Base-by-base conservation (phyloP, 345 rosid genomes). In the Populus alba region DNA sequence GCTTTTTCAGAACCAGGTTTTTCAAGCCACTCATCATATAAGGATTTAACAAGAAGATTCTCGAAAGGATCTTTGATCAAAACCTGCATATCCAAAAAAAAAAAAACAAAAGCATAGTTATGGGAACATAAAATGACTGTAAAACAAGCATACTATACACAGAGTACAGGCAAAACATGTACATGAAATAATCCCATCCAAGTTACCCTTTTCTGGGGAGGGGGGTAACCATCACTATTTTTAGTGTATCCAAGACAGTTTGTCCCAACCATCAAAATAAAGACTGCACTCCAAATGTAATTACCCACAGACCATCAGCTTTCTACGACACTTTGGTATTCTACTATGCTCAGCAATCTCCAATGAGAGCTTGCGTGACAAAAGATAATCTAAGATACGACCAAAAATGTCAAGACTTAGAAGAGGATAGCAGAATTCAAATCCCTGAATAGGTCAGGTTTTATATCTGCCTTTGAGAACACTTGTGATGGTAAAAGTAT, bases 1-100 rank as follows among this genome's bases (percentile, higher is more conserved):
- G 99, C 97, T 77, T 86, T 87, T 78, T 84, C 84, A 2, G 97
- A 96, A 78, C 98, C 95, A 37, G 98, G 99, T 41, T 89, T 89
- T 68, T 78, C 91, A 71, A 94, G 97, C 99, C 97, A 94, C 74
- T 96, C 97, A 0, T 90, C 90, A 55, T 89, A 92, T 55, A 94
- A 38, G 72, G 85, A 72, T 79, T 86, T 90, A 11, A 93, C 97
- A 45, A 86, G 84, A 55, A 91, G 94, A 81, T 92, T 94, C 80
- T 87, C 80, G 75, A 86, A 91, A 49, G 99, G 97, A 87, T 96
- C 91, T 29, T 89, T 79, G 51, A 67, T 86, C 87, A 85, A 47
- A 75, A 90, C 87, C 98, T 94, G 45, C 61, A 74, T 75, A 7
- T 33, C 72, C 31, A 65, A 20, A 22, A 27, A 65, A 20, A 22